Base-by-base conservation (phyloP, 768 basidiomycete genomes). In the Rhizopogon roseolus region DNA sequence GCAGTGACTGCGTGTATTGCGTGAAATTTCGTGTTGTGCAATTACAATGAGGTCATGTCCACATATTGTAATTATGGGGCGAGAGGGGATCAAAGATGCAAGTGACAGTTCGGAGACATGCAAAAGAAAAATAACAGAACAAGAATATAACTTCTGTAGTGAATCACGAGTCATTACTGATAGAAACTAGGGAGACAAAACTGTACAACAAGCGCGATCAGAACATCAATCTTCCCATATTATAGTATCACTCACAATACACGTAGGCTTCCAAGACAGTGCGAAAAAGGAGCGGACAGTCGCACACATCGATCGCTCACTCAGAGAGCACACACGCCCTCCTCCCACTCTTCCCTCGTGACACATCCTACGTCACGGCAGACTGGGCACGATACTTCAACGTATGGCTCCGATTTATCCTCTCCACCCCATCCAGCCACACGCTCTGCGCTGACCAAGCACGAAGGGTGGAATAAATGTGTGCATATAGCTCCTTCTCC, bases 351-450 rank as follows among this genome's bases (percentile, higher is more conserved):
- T 13, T 65, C 71, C 64, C 75, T 76, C 36, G 74, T 72, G 17
- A 90, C 76, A 53, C 68, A 73, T 14, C 90, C 90, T n/a, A 74
- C 73, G 38, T 77, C 76, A 45, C 88, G 67, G 62, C 90, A 92
- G 6, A 86, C 78, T 1, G 87, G 84, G 66, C 90, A 91, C 16
- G 81, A 79, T n/a, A 90, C 86, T 63, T 86, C 81, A 0, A 89
- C 81, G 19, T 63, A 62, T 13, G 64, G 66, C 22, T 63, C 66
- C 42, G 73, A 66, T 51, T 65, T 67, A 34, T 71, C 75, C 50
- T 80, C 76, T 11, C 72, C 77, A 22, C 84, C 85, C 71, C 78
- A 80, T n/a, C 84, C 73, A 11, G 85, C 79, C 14, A 74, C 84
- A 56, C 81, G 82, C 75, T 73, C 88, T 55, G 77, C 83, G 69